Evolutionary conservation across 805 yeast species (phyloP).

Genomic region (Kuraishia borneana): DNA sequence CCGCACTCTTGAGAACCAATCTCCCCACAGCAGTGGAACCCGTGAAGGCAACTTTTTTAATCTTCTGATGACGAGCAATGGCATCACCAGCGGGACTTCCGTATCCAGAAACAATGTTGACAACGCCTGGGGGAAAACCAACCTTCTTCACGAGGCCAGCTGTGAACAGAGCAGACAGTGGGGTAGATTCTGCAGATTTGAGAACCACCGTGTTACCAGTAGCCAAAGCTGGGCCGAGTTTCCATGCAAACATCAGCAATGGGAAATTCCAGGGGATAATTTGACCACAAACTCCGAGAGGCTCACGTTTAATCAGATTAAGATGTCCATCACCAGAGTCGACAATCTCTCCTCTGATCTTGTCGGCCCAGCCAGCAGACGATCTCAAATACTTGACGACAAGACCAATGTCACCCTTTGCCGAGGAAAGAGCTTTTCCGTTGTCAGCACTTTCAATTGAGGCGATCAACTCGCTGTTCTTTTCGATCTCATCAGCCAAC

Average conservation of each 20-base stretch:
- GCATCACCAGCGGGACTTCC: slow-evolving; percentile 82
- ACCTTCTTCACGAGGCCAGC: slow-evolving; percentile 65
- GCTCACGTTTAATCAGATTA: slow-evolving; percentile 76
- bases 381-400: slow-evolving; percentile 64
- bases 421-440: slow-evolving; percentile 69
- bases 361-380: slow-evolving; percentile 89
- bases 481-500: slow-evolving; percentile 71
- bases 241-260: slow-evolving; percentile 88
- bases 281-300: slow-evolving; percentile 92
- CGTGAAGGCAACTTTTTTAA: slow-evolving; percentile 88
- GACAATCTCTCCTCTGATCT: slow-evolving; percentile 63
- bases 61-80: slow-evolving; percentile 63
- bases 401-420: slow-evolving; percentile 67
- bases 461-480: slow-evolving; percentile 61
- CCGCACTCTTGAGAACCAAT: slow-evolving; percentile 61
- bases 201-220: slow-evolving; percentile 83
- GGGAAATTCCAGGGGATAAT: slow-evolving; percentile 98
- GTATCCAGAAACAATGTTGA: slow-evolving; percentile 78
- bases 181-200: slow-evolving; percentile 89
- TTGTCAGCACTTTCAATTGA: slow-evolving; percentile 79
- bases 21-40: slow-evolving; percentile 88
- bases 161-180: slow-evolving; percentile 73
- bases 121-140: slow-evolving; percentile 86
- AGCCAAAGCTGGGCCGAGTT: slow-evolving; percentile 85
- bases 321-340: slow-evolving; percentile 69